Conservation (phyloP, 495 filamentous ascomycete species). For the Xylaria grammica region DNA sequence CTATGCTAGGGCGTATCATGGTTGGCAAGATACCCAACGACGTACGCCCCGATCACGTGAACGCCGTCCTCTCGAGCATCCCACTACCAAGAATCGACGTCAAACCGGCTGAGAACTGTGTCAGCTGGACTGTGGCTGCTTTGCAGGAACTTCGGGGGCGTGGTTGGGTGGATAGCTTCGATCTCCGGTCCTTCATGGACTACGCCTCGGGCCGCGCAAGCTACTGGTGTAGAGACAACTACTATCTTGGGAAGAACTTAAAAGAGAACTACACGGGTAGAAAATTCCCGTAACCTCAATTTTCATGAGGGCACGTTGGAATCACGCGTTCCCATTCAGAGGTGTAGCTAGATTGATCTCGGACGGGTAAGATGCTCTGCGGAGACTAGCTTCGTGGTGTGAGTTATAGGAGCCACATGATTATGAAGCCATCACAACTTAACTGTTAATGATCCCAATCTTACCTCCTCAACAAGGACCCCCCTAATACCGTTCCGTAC, state of each 20-base stretch:
- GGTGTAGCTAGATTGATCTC: too few relatives aligned
- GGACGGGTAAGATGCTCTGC: too few relatives aligned
- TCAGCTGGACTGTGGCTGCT: conserved; percentile 2
- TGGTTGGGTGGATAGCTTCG: conserved; percentile 3
- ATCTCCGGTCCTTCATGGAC: not conserved
- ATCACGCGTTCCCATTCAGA: too few relatives aligned
- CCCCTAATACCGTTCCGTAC: too few relatives aligned
- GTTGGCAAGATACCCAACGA: conserved; percentile 9
- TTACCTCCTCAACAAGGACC: too few relatives aligned
- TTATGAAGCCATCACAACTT: too few relatives aligned
- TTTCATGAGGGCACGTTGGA: too few relatives aligned
- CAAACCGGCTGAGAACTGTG: not conserved
- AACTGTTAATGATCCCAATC: too few relatives aligned
- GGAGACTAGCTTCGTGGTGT: too few relatives aligned
- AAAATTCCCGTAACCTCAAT: not conserved
- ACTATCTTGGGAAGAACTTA: not conserved
- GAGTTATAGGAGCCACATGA: too few relatives aligned
- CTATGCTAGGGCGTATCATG: conserved; percentile 13
- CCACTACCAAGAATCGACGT: not conserved
- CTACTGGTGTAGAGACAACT: not conserved
- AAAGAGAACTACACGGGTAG: not conserved
- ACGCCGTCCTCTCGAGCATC: not conserved
- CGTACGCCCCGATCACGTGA: not conserved
- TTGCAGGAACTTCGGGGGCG: not conserved
- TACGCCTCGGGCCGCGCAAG: not conserved